Evolutionary conservation across 306 rosid genomes (phyloP).

Genomic region (Castanea sativa): DNA sequence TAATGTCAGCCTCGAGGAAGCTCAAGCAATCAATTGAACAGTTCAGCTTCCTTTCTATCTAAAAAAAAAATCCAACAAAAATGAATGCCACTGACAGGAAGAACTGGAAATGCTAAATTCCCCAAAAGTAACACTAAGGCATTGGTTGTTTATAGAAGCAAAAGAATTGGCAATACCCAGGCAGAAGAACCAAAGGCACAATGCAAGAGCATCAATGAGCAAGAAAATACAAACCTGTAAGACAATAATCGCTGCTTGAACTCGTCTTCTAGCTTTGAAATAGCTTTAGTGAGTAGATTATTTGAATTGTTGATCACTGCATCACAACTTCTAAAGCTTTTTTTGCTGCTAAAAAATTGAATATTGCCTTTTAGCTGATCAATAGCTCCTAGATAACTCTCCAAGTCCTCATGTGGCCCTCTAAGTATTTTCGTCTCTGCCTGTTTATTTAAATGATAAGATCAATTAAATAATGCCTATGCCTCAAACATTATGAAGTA

Average conservation of each 20-base stretch:
- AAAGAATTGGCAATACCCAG: slow-evolving; percentile 11
- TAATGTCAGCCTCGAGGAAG: background rate
- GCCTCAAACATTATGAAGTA: background rate
- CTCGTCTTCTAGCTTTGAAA: slow-evolving; percentile 90
- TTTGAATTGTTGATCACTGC: slow-evolving; percentile 68
- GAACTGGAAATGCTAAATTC: background rate
- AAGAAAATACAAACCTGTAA: slow-evolving; percentile 63
- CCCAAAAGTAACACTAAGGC: background rate
- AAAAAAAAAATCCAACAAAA: background rate
- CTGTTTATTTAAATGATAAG: slow-evolving; percentile 38
- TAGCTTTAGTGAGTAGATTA: slow-evolving; percentile 69
- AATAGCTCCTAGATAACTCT: slow-evolving; percentile 85
- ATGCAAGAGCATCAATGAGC: slow-evolving; percentile 8
- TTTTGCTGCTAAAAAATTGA: slow-evolving; percentile 69
- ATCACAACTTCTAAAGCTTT: slow-evolving; percentile 66
- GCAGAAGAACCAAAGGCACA: slow-evolving; percentile 17
- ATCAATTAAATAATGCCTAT: background rate
- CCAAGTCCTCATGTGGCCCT: slow-evolving; percentile 95
- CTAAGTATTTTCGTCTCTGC: slow-evolving; percentile 72
- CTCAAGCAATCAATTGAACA: background rate
- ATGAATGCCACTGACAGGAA: background rate
- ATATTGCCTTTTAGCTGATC: slow-evolving; percentile 78
- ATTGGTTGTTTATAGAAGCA: background rate
- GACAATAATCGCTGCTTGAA: slow-evolving; percentile 67
- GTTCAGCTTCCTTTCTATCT: slow-evolving; percentile 1